A percentile compares a stretch with the other conserved stretches of the same genome.
Conservation (phyloP, 345 rosid species). For the Noccaea bulbosa region DNA sequence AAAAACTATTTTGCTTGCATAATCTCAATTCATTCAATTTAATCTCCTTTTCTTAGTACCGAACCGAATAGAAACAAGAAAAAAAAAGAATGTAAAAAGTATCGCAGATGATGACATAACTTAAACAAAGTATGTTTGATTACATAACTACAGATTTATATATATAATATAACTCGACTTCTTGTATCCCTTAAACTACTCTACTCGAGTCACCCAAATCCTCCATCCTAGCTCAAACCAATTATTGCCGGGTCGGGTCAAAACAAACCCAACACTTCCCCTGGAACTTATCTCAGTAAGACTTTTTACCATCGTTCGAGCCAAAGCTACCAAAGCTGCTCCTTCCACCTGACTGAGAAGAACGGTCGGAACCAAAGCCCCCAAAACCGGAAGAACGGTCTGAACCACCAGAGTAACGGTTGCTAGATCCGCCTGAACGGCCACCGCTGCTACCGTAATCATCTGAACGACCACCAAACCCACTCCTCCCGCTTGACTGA, state of each 20-base stretch:
- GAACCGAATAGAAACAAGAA: not conserved
- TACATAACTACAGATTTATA: constrained; percentile 37
- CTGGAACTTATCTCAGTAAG: constrained; percentile 16
- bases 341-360: constrained; percentile 49
- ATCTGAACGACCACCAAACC: constrained; percentile 34
- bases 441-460: constrained; percentile 35
- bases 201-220: constrained; percentile 26
- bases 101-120: not conserved
- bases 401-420: constrained; percentile 42
- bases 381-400: constrained; percentile 51
- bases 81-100: not conserved
- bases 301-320: constrained; percentile 41
- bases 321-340: constrained; percentile 49
- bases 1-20: no score
- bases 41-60: not conserved
- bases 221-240: constrained; percentile 23
- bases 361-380: constrained; percentile 46
- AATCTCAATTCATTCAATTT: no score
- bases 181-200: no score
- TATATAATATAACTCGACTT: not conserved
- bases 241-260: constrained; percentile 28
- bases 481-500: constrained; percentile 46
- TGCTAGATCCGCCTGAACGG: constrained; percentile 40
- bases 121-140: constrained; percentile 17
- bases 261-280: constrained; percentile 30